Percentiles rank a stretch among this genome's conserved stretches.
These are phyloP conservation scores for Rheum nobile DNA, from an alignment of 148 eudicot genomes.

Conservation along the genomic window DNA sequence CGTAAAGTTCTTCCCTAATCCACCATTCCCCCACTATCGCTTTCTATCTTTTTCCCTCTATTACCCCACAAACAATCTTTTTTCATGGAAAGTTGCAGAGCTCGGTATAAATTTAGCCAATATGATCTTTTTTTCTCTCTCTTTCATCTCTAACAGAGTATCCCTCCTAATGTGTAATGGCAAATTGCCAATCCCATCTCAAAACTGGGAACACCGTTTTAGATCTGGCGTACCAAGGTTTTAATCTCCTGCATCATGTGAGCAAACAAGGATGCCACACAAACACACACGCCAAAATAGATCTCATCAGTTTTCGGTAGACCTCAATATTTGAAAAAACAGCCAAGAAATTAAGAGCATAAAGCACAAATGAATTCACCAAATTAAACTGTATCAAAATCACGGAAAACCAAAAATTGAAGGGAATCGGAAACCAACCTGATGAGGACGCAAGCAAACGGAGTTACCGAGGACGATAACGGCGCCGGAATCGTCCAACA, in stretches of 20 bases:
- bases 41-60: not conserved
- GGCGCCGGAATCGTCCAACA: conserved; percentile 61
- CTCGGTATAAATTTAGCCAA: not conserved
- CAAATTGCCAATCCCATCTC: conserved; percentile 14
- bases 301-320: conserved; percentile 52
- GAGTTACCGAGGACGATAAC: conserved; percentile 72
- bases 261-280: conserved; percentile 2
- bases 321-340: not conserved
- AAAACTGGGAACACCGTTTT: conserved; percentile 16
- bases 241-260: conserved; percentile 45
- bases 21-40: not conserved
- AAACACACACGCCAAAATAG: conserved; percentile 24
- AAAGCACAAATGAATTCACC: not conserved
- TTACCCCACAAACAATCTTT: not conserved
- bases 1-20: not conserved
- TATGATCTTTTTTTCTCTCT: not conserved
- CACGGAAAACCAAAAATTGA: not conserved
- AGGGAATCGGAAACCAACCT: conserved; percentile 36
- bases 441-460: conserved; percentile 70
- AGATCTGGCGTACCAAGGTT: conserved; percentile 52
- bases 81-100: not conserved
- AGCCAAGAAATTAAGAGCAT: not conserved
- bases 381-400: not conserved
- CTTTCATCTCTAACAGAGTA: not conserved
- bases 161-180: conserved; percentile 9